phyloP scores from a whole-genome alignment of 2,329 filamentous ascomycete genomes.

The Sporothrix brasiliensis region DNA sequence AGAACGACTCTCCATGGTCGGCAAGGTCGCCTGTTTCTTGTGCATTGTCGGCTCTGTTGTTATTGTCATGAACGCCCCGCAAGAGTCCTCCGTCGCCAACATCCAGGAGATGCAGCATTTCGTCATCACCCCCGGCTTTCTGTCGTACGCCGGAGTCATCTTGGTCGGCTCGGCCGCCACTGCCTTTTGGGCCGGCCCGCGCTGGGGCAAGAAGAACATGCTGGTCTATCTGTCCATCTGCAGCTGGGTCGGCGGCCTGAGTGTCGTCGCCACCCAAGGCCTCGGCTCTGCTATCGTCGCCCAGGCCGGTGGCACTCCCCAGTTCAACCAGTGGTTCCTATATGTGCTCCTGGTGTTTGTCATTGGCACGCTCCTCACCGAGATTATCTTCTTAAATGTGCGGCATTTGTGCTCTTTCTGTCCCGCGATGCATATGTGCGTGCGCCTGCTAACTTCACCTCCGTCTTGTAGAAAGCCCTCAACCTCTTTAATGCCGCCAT shows the following conservation, averaged over 20 bases:
- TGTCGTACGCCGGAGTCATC: constrained; percentile 81
- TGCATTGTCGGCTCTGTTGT: constrained; percentile 92
- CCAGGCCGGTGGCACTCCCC: constrained; percentile 75
- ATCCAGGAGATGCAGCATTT: constrained; percentile 93
- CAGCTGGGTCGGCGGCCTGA: constrained; percentile 89
- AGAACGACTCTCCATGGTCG: constrained; percentile 90
- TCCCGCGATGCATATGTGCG: too few relatives aligned
- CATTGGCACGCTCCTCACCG: constrained; percentile 81
- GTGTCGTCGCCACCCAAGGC: constrained; percentile 92
- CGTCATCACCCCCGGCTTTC: constrained; percentile 83
- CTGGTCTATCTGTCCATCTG: constrained; percentile 96
- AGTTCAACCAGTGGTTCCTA: constrained; percentile 98
- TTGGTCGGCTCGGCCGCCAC: constrained; percentile 72
- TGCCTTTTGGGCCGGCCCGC: constrained; percentile 78
- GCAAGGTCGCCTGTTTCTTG: constrained; percentile 92
- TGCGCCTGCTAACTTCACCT: neutral
- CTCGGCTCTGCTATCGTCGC: constrained; percentile 88
- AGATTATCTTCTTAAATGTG: constrained; percentile 92
- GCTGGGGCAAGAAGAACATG: constrained; percentile 96
- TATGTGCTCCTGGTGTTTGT: constrained; percentile 93
- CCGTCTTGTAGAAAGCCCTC: constrained; percentile 79
- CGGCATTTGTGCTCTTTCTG: neutral
- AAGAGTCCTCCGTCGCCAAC: constrained; percentile 77
- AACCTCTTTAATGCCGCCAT: constrained; percentile 96
- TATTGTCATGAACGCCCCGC: constrained; percentile 91